Conservation (phyloP, 352 stramenopile species). For the Phytophthora constricta region DNA sequence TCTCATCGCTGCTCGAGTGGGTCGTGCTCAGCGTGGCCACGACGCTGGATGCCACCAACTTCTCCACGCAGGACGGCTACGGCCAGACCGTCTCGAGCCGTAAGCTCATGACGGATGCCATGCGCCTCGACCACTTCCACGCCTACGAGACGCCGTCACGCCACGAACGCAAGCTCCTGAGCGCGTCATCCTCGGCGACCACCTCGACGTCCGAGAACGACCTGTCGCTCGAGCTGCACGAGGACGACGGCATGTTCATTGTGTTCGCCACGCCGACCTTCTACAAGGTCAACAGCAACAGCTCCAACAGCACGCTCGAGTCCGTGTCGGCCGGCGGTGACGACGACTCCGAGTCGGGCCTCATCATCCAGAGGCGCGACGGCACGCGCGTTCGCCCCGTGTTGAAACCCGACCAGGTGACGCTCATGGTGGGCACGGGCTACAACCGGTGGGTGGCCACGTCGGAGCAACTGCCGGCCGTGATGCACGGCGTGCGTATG, state of each 20-base stretch:
- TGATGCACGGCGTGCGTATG: constrained; percentile 71
- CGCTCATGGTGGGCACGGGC: constrained; percentile 67
- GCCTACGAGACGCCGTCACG: constrained; percentile 50
- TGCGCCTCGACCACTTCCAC: constrained; percentile 72
- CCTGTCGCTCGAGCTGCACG: constrained; percentile 58
- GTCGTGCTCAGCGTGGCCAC: constrained; percentile 53
- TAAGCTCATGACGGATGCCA: constrained; percentile 57
- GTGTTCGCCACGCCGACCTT: constrained; percentile 58
- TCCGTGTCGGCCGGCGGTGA: constrained; percentile 31
- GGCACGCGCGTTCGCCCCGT: constrained; percentile 52
- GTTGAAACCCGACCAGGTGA: constrained; percentile 58
- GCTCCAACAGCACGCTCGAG: constrained; percentile 29
- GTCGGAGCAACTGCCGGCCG: constrained; percentile 50
- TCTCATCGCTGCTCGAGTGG: constrained; percentile 53
- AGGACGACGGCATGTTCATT: constrained; percentile 70
- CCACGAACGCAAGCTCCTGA: constrained; percentile 26
- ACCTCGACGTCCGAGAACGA: constrained; percentile 28
- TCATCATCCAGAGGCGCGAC: constrained; percentile 59
- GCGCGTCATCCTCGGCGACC: constrained; percentile 3
- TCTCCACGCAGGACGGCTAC: constrained; percentile 52
- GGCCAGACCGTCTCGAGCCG: constrained; percentile 42
- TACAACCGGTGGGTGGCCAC: constrained; percentile 60
- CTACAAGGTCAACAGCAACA: constrained; percentile 52
- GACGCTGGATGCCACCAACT: constrained; percentile 50
- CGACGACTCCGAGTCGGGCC: constrained; percentile 47